Base-by-base conservation (phyloP, 106 monocot genomes). In the Apostasia shenzhenica region DNA sequence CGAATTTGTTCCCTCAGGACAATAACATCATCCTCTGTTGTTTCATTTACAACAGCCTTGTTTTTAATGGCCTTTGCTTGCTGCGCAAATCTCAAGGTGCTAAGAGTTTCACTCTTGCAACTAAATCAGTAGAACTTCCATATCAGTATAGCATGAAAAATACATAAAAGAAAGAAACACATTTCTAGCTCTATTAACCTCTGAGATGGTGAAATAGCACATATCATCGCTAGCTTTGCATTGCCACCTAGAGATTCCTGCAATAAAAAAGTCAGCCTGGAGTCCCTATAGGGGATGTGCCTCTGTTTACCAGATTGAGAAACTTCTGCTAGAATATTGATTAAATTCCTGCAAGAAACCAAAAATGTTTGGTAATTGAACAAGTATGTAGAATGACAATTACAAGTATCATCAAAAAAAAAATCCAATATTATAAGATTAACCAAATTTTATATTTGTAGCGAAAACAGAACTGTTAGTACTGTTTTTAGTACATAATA, bases 161-260 rank as follows among this genome's bases (percentile, higher is more conserved):
- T 3, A 46, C 8, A 53, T 14, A 8, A 59, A 45, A 60, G n/a
- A 13, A 12, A 57, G 13, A 52, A 39, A 2, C 37, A 26, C 37
- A 26, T 45, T 63, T 64, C 45, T 44, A 26, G 64, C n/a, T n/a
- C n/a, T 14, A 55, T n/a, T 67, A 48, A 89, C 93, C 89, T 84
- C 45, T 75, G 74, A 37, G 89, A 89, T 54, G 86, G 93, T 65
- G 93, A 93, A 68, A 93, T 66, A 42, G 84, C 86, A 78, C 93
- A 93, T 55, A 93, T 84, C 89, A 93, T 93, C 38, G 89, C 89
- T 13, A 93, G 78, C 71, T 89, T 93, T 9, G 89, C 93, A 82
- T 93, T 93, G 51, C 93, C 93, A 76, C 93, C 93, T 48, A 93
- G 93, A 76, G 93, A 93, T 73, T 93, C 93, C 75, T 93, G 93